Base-by-base conservation (phyloP, 2,329 filamentous ascomycete species). In the Clonostachys chloroleuca region DNA sequence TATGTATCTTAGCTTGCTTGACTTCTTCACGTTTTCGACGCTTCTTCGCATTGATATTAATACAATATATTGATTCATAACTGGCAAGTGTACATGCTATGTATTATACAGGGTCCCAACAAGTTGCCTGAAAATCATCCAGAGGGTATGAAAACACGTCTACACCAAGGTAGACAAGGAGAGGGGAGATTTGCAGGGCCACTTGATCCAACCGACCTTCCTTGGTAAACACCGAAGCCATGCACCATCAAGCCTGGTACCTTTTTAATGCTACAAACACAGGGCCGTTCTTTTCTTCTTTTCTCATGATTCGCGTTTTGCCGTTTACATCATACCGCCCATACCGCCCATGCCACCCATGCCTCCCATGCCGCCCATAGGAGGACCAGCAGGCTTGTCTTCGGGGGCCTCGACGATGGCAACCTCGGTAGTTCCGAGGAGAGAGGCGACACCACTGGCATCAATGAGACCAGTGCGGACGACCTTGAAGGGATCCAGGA, bases 401-500 rank as follows among this genome's bases (percentile, higher is more conserved):
- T 97, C 92, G 46, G 89, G 81, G 46, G 92, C 94, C 68, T 99
- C 94, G 45, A 96, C 92, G 54, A 99, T 96, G 56, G 94, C 92
- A 49, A 97, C 94, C 77, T 99, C 94, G 51, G 94, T 99, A 56
- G 94, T 99, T 66, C 94, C 94, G 52, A 99, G 87, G 51, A 99
- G 84, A 46, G 92, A 97, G 46, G 94, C 94, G 60, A 99, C 94
- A 73, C 94, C 94, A 64, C 87, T 92, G 59, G 94, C 94, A 62
- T 99, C 94, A 62, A 92, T 82, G 50, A 99, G 86, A 63, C 90
- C 92, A 54, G 94, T 99, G 62, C 94, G 91, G 65, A 99, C 94
- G 59, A 99, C 94, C 88, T 99, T 99, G 81, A 99, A 88, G 55
- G 94, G 94, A 69, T 99, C 94, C 51, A 99, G 87, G 70, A 99